Evolutionary conservation across 768 basidiomycete genomes (phyloP).

Genomic region (Galerina marginata): DNA sequence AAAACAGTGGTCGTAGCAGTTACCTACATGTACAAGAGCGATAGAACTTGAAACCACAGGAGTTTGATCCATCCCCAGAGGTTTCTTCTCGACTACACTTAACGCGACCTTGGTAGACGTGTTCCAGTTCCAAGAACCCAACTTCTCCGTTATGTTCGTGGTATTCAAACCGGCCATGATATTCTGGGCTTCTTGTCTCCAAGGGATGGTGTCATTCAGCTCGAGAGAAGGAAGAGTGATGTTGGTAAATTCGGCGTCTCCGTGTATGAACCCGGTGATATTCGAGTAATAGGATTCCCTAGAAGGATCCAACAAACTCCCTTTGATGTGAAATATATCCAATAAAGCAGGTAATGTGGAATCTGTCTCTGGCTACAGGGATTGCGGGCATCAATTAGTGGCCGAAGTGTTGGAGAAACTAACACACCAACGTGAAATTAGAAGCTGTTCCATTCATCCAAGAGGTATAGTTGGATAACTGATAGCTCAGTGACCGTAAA

Average conservation of each 20-base stretch:
- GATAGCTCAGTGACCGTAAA: conserved; percentile 59
- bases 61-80: conserved; percentile 38
- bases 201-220: conserved; percentile 45
- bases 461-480: conserved; percentile 74
- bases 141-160: conserved; percentile 50
- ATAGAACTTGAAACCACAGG: conserved; percentile 36
- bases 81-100: conserved; percentile 67
- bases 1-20: not conserved
- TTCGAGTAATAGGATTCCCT: conserved; percentile 71
- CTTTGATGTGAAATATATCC: conserved; percentile 51
- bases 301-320: conserved; percentile 47
- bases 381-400: conserved; percentile 1
- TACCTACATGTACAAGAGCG: conserved; percentile 69
- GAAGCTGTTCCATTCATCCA: conserved; percentile 74
- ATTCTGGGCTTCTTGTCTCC: conserved; percentile 55
- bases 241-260: conserved; percentile 65
- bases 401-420: not conserved
- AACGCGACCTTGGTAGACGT: conserved; percentile 64
- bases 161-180: conserved; percentile 56
- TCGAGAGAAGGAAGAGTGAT: conserved; percentile 55
- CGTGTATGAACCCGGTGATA: conserved; percentile 80
- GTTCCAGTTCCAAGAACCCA: conserved; percentile 76
- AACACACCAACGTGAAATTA: conserved; percentile 65
- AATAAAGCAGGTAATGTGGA: conserved; percentile 51
- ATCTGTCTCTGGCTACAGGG: conserved; percentile 52